Percentiles rank a stretch among this genome's conserved stretches.
Conservation (phyloP, 192 early-diverging fungal species). For the Gonapodya sp. region DNA sequence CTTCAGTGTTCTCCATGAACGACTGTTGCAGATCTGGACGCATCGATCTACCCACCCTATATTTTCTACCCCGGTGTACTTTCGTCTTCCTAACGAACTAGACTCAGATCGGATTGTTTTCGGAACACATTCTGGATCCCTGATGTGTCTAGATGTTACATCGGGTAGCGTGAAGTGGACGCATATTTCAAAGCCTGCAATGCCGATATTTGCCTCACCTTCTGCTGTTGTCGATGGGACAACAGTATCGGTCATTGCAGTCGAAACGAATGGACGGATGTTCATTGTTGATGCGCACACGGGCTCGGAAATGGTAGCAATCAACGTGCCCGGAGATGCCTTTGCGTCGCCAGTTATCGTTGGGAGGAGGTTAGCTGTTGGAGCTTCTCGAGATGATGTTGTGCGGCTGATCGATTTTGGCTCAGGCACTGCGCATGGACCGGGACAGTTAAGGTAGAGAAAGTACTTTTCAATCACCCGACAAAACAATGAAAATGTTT, state of each 20-base stretch:
- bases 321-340: not conserved
- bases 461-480: too few species aligned
- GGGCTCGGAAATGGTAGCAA: not conserved
- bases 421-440: too few species aligned
- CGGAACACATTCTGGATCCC: not conserved
- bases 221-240: not conserved
- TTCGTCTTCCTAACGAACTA: not conserved
- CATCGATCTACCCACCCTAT: not conserved
- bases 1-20: not conserved
- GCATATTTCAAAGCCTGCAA: too few species aligned
- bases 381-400: too few species aligned
- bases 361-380: not conserved
- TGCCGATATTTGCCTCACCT: not conserved
- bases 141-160: not conserved
- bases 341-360: not conserved
- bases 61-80: not conserved
- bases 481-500: too few species aligned
- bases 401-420: too few species aligned
- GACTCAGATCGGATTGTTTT: not conserved
- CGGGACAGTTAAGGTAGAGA: too few species aligned
- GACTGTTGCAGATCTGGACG: not conserved
- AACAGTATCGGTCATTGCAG: not conserved
- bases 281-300: not conserved
- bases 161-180: not conserved
- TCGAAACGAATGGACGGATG: not conserved